Percentiles rank a stretch among this genome's conserved stretches.
These are phyloP conservation scores for Nannochloropsis salina DNA, from an alignment of 108 stramenopile species.

Conservation along the genomic window DNA sequence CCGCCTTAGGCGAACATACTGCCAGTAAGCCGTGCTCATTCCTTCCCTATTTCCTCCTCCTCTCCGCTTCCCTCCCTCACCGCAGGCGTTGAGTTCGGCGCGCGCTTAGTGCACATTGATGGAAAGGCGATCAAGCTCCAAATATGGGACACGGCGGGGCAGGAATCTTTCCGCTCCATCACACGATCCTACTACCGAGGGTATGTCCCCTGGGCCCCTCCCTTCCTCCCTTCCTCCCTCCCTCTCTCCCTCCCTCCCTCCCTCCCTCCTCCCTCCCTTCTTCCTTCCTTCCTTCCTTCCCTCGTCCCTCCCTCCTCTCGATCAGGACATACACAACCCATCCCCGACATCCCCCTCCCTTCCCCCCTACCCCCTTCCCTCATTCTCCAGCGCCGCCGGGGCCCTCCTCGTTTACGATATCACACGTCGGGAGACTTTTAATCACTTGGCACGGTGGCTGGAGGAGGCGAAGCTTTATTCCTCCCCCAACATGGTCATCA, in stretches of 20 bases:
- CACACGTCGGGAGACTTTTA: slow-evolving; percentile 96
- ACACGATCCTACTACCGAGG: slow-evolving; percentile 99
- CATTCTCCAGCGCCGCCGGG: slow-evolving; percentile 68
- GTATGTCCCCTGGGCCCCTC: neutral
- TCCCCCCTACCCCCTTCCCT: neutral
- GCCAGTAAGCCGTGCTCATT: neutral
- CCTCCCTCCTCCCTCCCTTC: neutral
- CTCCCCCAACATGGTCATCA: slow-evolving; percentile 96
- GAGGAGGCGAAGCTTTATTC: slow-evolving; percentile 97
- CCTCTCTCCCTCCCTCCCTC: neutral
- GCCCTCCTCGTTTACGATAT: slow-evolving; percentile 99
- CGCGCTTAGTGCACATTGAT: slow-evolving; percentile 85
- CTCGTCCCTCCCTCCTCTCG: neutral
- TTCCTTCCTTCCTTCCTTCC: neutral
- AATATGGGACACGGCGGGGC: slow-evolving; percentile 69
- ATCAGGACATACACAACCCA: neutral
- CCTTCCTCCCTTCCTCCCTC: neutral
- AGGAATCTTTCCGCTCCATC: slow-evolving; percentile 97
- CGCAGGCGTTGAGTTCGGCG: slow-evolving; percentile 98
- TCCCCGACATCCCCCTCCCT: neutral
- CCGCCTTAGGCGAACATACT: too few relatives aligned
- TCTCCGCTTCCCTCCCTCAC: slow-evolving; percentile 57
- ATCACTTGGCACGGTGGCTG: slow-evolving; percentile 91
- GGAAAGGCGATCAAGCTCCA: slow-evolving; percentile 81
- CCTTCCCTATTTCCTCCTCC: neutral